phyloP scores from a whole-genome alignment of 2,329 filamentous ascomycete species.

The Cladophialophora exuberans region DNA sequence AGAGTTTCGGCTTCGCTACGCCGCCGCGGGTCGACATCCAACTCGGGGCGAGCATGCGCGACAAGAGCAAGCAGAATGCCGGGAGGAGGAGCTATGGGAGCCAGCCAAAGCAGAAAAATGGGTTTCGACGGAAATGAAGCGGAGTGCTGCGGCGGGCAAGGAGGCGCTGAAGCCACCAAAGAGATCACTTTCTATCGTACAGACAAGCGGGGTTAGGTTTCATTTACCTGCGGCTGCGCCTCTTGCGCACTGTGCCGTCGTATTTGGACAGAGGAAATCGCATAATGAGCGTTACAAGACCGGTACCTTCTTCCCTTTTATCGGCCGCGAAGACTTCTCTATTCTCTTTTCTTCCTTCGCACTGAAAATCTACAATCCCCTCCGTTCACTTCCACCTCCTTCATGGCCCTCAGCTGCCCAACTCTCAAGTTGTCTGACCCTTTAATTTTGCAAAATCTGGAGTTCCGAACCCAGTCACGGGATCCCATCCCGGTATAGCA shows the following conservation, averaged over 20 bases:
- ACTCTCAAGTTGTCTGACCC: neutral
- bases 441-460: slow-evolving; percentile 19
- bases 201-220: too few species aligned
- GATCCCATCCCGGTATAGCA: slow-evolving; percentile 55
- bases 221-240: too few species aligned
- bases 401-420: neutral
- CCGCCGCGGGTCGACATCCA: slow-evolving; percentile 80
- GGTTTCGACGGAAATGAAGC: slow-evolving; percentile 1
- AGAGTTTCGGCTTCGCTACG: slow-evolving; percentile 77
- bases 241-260: too few species aligned
- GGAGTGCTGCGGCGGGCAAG: neutral
- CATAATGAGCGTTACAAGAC: too few species aligned
- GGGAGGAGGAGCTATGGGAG: slow-evolving; percentile 75
- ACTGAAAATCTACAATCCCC: too few species aligned
- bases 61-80: slow-evolving; percentile 67
- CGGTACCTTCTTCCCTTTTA: too few species aligned
- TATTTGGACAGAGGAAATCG: too few species aligned
- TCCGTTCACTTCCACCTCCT: too few species aligned
- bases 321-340: too few species aligned
- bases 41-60: slow-evolving; percentile 74
- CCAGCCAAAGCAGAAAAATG: slow-evolving; percentile 65
- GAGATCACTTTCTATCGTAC: too few species aligned
- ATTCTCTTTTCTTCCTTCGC: too few species aligned
- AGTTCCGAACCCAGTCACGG: slow-evolving; percentile 48
- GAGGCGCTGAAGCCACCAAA: too few species aligned